Evolutionary conservation across 805 yeast genomes (phyloP), one percentile per base, ranked within the genome.

Genomic region (Wickerhamia fluorescens): DNA sequence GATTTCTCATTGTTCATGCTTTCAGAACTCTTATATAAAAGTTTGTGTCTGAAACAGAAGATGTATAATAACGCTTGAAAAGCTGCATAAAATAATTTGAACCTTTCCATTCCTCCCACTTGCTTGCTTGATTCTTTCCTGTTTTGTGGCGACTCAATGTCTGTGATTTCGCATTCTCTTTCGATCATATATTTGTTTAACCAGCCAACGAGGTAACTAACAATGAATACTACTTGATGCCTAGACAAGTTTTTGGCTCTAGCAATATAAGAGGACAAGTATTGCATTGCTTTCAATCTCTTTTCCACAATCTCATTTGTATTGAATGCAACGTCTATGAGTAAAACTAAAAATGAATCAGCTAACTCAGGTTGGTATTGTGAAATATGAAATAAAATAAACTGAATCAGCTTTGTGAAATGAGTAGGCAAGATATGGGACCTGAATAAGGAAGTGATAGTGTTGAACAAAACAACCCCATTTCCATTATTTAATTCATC

Each of bases 11-110:
- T 27, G 14, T 20, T 58, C 10, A 45, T 48, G 27, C 48, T 14
- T 23, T 36, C 47, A 40, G 31, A 20, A 14, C 34, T 16, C 23
- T 54, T 59, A 40, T 71, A 68, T 39, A 89, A 68, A 20, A 71
- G 53, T 21, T 71, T 55, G 53, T 83, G 82, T 40, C 96, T 71
- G 56, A 89, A 89, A 50, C 97, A 89, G 51, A 92, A 87, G 12
- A 92, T 85, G 56, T 89, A 89, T 36, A 89, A 65, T 33, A 92
- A 61, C 0, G 95, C 86, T 57, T 89, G 98, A 47, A 87, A 80
- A 3, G 89, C 83, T 6, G 95, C 84, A 51, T 89, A 89, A 38
- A 92, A 83, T 55, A 86, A 68, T 47, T 82, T 81, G 59, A 88
- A 88, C 35, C 94, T 68, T 41, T 86, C 94, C 95, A 88, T 84